Evolutionary conservation across 2,329 filamentous ascomycete genomes (phyloP).

Genomic region (Fusarium beomiforme): DNA sequence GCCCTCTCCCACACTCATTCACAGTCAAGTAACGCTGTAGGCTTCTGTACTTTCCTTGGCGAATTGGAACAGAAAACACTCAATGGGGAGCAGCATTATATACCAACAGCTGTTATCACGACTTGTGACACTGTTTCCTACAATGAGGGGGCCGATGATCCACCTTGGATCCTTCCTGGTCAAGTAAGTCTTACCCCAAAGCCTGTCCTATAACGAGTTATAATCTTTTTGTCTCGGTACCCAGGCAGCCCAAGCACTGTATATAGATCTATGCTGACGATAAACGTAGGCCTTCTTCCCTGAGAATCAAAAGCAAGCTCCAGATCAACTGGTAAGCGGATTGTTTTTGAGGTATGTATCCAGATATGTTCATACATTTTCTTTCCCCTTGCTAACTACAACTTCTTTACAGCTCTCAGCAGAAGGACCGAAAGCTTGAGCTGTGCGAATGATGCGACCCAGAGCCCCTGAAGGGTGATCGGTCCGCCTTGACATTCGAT

Average conservation of each 20-base stretch:
- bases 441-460: background rate
- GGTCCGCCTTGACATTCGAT: background rate
- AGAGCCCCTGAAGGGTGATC: background rate
- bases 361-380: too few species aligned
- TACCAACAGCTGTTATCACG: background rate
- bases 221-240: too few species aligned
- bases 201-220: background rate
- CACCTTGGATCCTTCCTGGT: background rate
- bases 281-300: background rate
- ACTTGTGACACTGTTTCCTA: background rate
- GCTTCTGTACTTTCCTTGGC: background rate
- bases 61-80: background rate
- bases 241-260: too few species aligned
- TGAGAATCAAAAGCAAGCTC: background rate
- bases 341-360: background rate
- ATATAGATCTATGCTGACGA: background rate
- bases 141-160: background rate
- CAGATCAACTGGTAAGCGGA: background rate
- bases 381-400: background rate
- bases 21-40: background rate
- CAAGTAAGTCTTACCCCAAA: slow-evolving; percentile 7
- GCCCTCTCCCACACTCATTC: background rate
- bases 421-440: background rate
- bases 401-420: background rate
- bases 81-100: background rate